These are phyloP conservation scores for Helenozyma baotianmanensis DNA, from an alignment of 805 yeast genomes.

Conservation along the genomic window DNA sequence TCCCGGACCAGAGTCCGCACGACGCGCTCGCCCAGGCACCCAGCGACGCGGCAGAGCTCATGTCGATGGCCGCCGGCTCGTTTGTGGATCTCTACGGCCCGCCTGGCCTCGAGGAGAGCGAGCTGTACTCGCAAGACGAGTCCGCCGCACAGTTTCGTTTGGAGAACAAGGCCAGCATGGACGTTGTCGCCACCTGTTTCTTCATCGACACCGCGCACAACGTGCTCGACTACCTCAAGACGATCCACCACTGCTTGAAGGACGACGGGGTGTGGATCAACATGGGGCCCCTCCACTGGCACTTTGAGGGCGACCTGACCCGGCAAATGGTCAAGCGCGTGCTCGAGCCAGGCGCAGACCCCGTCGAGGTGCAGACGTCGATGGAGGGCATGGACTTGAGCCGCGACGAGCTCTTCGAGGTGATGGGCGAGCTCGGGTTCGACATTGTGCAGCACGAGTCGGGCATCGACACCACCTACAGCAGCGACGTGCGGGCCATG, in stretches of 20 bases:
- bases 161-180: conserved; percentile 34
- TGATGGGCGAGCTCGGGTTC: conserved; percentile 50
- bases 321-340: conserved; percentile 15
- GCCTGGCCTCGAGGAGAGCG: conserved; percentile 27
- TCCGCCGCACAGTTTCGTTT: conserved; percentile 39
- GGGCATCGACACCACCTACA: conserved; percentile 47
- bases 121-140: conserved; percentile 32
- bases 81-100: conserved; percentile 67
- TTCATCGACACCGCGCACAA: conserved; percentile 64
- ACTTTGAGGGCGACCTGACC: conserved; percentile 49
- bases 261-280: conserved; percentile 55
- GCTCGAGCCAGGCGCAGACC: conserved; percentile 14
- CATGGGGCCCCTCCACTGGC: conserved; percentile 71
- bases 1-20: conserved; percentile 55
- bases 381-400: conserved; percentile 57
- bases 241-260: conserved; percentile 44
- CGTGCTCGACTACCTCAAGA: conserved; percentile 50
- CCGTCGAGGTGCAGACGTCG: conserved; percentile 27
- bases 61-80: conserved; percentile 73
- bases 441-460: conserved; percentile 40
- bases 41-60: conserved; percentile 30
- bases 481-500: conserved; percentile 45
- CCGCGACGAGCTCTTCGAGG: conserved; percentile 46
- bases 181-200: conserved; percentile 50
- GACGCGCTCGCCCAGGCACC: conserved; percentile 12